A percentile compares a stretch with the other conserved stretches of the same genome.
Evolutionary conservation across 768 basidiomycete genomes (phyloP).

Genomic region (Serendipita sp.): DNA sequence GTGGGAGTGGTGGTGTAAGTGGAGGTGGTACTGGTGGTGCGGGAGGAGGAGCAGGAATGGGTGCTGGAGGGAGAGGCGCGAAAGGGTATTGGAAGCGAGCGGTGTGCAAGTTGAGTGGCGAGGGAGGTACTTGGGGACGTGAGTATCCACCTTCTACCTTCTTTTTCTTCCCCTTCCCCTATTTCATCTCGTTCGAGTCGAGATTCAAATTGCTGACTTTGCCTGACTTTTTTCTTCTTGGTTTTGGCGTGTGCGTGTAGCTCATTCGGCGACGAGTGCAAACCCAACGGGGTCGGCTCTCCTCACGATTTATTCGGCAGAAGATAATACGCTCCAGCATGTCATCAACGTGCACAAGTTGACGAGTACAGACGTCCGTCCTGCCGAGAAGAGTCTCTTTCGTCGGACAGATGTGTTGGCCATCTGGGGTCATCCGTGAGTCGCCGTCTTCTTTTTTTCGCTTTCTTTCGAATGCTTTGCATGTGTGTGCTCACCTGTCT

Average conservation of each 20-base stretch:
- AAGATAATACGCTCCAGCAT: constrained; percentile 62
- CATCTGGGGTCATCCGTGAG: constrained; percentile 47
- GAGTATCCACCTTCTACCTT: constrained; percentile 21
- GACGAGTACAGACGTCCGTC: constrained; percentile 67
- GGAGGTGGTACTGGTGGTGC: not conserved
- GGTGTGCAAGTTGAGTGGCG: constrained; percentile 38
- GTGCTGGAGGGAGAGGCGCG: not conserved
- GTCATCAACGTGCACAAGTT: constrained; percentile 58
- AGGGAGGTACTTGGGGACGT: not conserved
- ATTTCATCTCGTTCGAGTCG: too few species aligned
- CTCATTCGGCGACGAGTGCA: not conserved
- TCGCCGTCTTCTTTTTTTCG: constrained; percentile 1
- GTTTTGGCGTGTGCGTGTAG: not conserved
- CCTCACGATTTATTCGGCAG: not conserved
- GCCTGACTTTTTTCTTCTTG: not conserved
- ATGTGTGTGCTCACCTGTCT: constrained; percentile 8
- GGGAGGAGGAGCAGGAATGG: too few species aligned
- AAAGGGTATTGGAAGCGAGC: constrained; percentile 54
- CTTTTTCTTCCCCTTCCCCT: too few species aligned
- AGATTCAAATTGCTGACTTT: constrained; percentile 29
- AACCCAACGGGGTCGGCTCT: not conserved
- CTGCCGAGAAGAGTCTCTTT: constrained; percentile 58
- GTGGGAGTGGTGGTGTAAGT: not conserved
- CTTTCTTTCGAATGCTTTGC: constrained; percentile 5
- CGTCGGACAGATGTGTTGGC: constrained; percentile 60